Base-by-base conservation (phyloP, 768 basidiomycete genomes). In the Lepiota venenata region DNA sequence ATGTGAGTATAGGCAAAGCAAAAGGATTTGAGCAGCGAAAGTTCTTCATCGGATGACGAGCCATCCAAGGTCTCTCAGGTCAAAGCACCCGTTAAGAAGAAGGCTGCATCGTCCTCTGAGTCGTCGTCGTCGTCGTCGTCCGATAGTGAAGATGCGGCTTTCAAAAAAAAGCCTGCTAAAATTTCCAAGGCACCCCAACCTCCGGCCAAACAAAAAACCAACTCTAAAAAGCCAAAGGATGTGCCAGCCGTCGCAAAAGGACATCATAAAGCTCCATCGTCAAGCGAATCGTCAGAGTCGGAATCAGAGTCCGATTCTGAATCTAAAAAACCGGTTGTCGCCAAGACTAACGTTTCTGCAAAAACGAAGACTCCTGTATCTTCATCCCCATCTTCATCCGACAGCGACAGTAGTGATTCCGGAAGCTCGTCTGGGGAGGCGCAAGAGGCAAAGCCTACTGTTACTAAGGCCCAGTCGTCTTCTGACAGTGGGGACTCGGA, bases 21-120 rank as follows among this genome's bases (percentile, higher is more conserved):
- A 25, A 62, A 58, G n/a, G 73, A 77, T 45, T 77, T 78, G 46
- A 78, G 75, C 56, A 71, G 69, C 52, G 75, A 80, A 56, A 69
- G 68, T 48, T 71, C 71, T 12, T 74, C 73, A 15, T 67, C 71
- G 18, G 74, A 81, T 59, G 82, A 82, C 38, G 82, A 84, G 63
- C 80, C 80, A 61, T 74, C 81, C 56, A 83, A 84, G 64, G 76
- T 77, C 37, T 70, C 73, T 7, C 79, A 78, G 62, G 71, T 80
- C 36, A 80, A 79, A 58, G 68, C 65, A 48, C 62, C 66, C 21
- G 60, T 69, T 15, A 75, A 78, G 57, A 75, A 78, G 57, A 66
- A 68, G n/a, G 63, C 66, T 39, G 60, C 73, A 4, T 64, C 69
- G 8, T 66, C 71, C 39, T 70, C 69, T 32, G 71, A 71, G 51